Conservation (phyloP, 1,284 basidiomycete genomes). For the Golubevia pallescens region DNA sequence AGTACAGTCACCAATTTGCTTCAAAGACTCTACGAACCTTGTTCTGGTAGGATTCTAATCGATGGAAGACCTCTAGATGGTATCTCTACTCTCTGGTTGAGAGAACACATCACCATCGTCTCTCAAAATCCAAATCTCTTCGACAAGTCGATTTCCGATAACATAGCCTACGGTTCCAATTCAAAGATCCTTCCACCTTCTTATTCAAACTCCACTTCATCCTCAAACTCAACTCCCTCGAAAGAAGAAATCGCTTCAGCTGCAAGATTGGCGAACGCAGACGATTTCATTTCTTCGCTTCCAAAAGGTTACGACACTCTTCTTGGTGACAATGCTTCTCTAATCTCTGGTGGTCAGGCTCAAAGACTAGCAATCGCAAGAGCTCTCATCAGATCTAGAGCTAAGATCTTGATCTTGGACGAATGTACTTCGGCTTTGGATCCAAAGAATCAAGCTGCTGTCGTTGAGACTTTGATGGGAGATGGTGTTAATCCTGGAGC, state of each 20-base stretch:
- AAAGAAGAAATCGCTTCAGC: conserved; percentile 73
- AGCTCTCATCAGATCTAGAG: conserved; percentile 75
- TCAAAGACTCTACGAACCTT: conserved; percentile 53
- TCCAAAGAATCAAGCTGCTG: conserved; percentile 76
- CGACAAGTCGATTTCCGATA: conserved; percentile 36
- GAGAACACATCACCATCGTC: conserved; percentile 48
- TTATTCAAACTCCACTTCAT: conserved; percentile 32
- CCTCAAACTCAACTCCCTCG: conserved; percentile 59
- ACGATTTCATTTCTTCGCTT: conserved; percentile 82
- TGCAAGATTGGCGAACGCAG: conserved; percentile 77
- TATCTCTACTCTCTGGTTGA: conserved; percentile 23
- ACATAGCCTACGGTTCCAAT: conserved; percentile 44
- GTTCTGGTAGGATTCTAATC: conserved; percentile 24
- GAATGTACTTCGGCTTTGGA: conserved; percentile 94
- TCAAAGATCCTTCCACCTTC: conserved; percentile 12
- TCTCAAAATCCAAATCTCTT: conserved; percentile 43
- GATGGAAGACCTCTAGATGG: conserved; percentile 18
- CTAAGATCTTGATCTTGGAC: conserved; percentile 84
- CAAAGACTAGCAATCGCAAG: conserved; percentile 91
- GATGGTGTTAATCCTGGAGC: too few relatives aligned
- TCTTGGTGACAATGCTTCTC: conserved; percentile 84
- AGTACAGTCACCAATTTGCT: conserved; percentile 47
- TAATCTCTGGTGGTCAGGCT: conserved; percentile 91
- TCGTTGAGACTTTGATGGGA: conserved; percentile 76
- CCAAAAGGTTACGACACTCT: conserved; percentile 83